Conservation (phyloP, 768 basidiomycete species). For the Suillus fuscotomentosus region DNA sequence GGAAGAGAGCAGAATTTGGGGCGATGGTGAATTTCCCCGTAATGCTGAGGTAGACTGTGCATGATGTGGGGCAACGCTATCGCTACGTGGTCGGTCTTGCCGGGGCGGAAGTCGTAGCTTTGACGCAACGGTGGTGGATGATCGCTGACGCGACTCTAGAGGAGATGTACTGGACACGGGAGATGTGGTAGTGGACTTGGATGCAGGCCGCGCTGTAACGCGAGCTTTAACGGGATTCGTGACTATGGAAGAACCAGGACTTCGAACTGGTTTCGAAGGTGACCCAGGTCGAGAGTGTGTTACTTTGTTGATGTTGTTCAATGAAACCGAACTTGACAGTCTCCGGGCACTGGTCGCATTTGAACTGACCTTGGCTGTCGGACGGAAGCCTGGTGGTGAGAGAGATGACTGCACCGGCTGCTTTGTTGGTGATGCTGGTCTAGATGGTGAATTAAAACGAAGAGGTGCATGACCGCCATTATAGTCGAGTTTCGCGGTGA, state of each 20-base stretch:
- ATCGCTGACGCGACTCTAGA: conserved; percentile 31
- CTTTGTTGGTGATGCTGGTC: conserved; percentile 53
- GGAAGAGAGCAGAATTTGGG: conserved; percentile 9
- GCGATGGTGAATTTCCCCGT: conserved; percentile 13
- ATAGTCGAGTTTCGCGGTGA: conserved; percentile 51
- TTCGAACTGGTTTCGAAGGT: conserved; percentile 36
- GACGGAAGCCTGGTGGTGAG: conserved; percentile 34
- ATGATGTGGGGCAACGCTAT: conserved; percentile 25
- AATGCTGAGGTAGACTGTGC: conserved; percentile 24
- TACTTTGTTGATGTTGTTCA: conserved; percentile 9
- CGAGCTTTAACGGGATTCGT: conserved; percentile 26
- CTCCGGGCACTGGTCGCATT: conserved; percentile 40
- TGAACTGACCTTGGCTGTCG: conserved; percentile 63
- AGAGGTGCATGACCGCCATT: conserved; percentile 30
- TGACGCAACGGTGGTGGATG: conserved; percentile 22
- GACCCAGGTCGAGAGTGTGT: conserved; percentile 39
- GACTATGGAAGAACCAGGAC: conserved; percentile 31
- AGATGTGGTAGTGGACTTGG: conserved; percentile 18
- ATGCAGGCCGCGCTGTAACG: conserved; percentile 29
- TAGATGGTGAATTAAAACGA: conserved; percentile 32
- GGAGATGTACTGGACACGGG: conserved; percentile 4
- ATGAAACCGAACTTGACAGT: conserved; percentile 21
- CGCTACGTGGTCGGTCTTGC: conserved; percentile 33
- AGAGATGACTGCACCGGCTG: conserved; percentile 22
- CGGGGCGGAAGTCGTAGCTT: conserved; percentile 26